Evolutionary conservation across 345 rosid species (phyloP), one percentile per base, ranked within the genome.

Genomic region (Eucalyptus albens): DNA sequence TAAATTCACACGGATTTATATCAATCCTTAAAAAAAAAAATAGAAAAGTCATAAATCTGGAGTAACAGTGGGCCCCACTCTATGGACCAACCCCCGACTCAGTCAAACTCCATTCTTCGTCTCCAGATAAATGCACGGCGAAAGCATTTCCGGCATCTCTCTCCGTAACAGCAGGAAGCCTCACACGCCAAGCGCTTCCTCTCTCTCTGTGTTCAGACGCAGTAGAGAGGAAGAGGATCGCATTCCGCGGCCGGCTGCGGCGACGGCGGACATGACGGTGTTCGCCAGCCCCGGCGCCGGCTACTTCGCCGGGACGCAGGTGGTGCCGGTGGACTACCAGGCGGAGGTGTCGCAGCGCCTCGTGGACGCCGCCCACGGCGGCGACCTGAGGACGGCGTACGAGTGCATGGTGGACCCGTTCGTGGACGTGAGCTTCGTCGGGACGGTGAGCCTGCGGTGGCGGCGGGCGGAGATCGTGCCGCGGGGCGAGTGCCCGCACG

Each of bases 271-370:
- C n/a, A 90, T 90, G 93, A 85, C 65, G 65, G 86, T 89, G 89
- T 55, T 92, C 50, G 91, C 88, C 22, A 88, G 47, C 88, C 60
- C 93, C 53, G 89, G 89, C 49, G 26, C 91, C 15, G 90, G 89
- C 9, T 88, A 90, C 42, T 91, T 93, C 88, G 82, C 93, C 72
- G 92, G 88, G 22, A 92, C 88, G 87, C 95, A 92, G 93, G 93
- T 94, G 77, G 93, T 93, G 45, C 95, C 94, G 59, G 89, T 94
- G 21, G 91, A 93, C 87, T 94, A 92, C 92, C 92, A 91, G 88
- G 93, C 92, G 11, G 95, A 95, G 83, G 94, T 92, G 45, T 96
- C 97, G 16, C 96, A 94, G 72, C 93, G 93, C 15, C 96, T 96
- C 86, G 88, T 94, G 62, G 94, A 96, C 47, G 94, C 96, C n/a